These are phyloP conservation scores for Termitomyces titanicus DNA, from an alignment of 768 basidiomycete species.

Conservation along the genomic window DNA sequence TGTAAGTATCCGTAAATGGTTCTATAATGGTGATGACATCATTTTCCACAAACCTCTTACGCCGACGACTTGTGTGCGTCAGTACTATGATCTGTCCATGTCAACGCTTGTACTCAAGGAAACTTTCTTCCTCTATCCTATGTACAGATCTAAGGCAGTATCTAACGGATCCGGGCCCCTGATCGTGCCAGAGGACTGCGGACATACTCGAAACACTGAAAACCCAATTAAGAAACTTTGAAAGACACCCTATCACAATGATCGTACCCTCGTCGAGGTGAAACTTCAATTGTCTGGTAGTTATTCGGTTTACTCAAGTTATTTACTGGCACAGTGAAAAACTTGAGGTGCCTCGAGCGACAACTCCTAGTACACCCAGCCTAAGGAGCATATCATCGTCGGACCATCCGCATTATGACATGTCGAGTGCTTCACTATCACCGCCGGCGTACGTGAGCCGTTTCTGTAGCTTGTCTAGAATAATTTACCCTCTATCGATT, in stretches of 20 bases:
- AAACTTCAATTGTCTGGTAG: neutral
- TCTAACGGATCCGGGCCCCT: too few relatives aligned
- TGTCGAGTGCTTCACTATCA: conserved; percentile 16
- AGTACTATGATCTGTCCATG: too few relatives aligned
- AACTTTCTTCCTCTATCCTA: too few relatives aligned
- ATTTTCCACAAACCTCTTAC: too few relatives aligned
- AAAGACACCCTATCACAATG: conserved; percentile 5
- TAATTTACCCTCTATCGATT: neutral
- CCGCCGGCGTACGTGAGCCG: conserved; percentile 24
- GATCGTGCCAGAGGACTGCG: neutral
- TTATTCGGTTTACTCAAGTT: neutral
- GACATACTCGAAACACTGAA: neutral
- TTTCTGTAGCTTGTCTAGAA: neutral
- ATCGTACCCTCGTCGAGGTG: conserved; percentile 21
- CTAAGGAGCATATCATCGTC: conserved; percentile 22
- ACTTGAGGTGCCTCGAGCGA: conserved; percentile 12
- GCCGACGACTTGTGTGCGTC: too few relatives aligned
- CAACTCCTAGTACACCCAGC: conserved; percentile 13
- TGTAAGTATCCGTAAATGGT: too few relatives aligned
- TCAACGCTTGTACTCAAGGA: too few relatives aligned
- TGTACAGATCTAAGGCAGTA: too few relatives aligned
- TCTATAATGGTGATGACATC: too few relatives aligned
- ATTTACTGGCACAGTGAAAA: conserved; percentile 6
- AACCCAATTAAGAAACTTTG: neutral
- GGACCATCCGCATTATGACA: conserved; percentile 21